These are phyloP conservation scores for Candida orba DNA, from an alignment of 805 yeast genomes.

Conservation along the genomic window DNA sequence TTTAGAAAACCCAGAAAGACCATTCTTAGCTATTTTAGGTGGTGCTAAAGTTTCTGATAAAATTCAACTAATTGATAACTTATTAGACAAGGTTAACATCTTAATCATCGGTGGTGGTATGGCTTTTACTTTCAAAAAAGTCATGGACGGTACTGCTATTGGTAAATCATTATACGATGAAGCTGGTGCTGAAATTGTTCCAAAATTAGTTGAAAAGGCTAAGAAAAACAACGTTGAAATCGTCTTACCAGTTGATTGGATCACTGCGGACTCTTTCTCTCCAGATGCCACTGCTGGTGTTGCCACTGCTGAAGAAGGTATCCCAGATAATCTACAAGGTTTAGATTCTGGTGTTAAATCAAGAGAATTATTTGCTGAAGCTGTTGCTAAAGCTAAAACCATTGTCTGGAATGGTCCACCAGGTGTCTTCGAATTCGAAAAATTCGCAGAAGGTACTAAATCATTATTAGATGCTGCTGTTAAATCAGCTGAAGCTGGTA, in stretches of 20 bases:
- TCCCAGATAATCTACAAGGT: slow-evolving; percentile 93
- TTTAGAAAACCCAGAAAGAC: slow-evolving; percentile 95
- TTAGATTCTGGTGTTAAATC: slow-evolving; percentile 94
- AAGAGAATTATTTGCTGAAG: slow-evolving; percentile 65
- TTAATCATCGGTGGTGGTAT: slow-evolving; percentile 99
- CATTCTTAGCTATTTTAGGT: slow-evolving; percentile 97
- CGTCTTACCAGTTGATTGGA: slow-evolving; percentile 91
- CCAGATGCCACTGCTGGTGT: slow-evolving; percentile 81
- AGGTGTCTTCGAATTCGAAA: slow-evolving; percentile 97
- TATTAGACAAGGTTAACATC: slow-evolving; percentile 89
- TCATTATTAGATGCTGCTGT: slow-evolving; percentile 84
- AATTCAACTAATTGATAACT: slow-evolving; percentile 96
- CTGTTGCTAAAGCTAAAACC: slow-evolving; percentile 91
- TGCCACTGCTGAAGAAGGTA: slow-evolving; percentile 88
- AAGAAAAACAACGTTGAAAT: slow-evolving; percentile 92
- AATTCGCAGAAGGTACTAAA: slow-evolving; percentile 89
- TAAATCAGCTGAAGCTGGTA: slow-evolving; percentile 77
- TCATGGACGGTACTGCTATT: slow-evolving; percentile 73
- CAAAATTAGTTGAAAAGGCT: slow-evolving; percentile 88
- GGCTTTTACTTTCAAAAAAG: slow-evolving; percentile 99
- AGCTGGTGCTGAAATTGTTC: slow-evolving; percentile 94
- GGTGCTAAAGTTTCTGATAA: slow-evolving; percentile 99
- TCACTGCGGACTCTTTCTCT: slow-evolving; percentile 90
- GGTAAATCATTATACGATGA: slow-evolving; percentile 91
- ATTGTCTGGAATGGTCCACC: slow-evolving; percentile 99